phyloP scores from a whole-genome alignment of 2,329 filamentous ascomycete genomes.

The Chaetothyriales sp. region DNA sequence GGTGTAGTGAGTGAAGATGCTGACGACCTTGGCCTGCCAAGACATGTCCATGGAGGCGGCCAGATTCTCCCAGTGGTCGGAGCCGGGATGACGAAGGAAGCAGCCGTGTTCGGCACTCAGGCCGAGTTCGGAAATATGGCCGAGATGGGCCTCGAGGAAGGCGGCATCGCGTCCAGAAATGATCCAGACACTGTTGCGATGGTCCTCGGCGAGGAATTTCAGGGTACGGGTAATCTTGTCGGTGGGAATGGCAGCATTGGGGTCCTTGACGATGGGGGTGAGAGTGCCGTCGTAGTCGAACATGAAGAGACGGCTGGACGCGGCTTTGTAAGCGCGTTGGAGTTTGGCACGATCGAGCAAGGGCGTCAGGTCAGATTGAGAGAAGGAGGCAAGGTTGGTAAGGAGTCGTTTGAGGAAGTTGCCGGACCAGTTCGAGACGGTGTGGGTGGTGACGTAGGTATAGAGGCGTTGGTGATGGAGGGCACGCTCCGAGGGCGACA shows the following conservation, averaged over 20 bases:
- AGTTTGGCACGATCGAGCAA: slow-evolving; percentile 62
- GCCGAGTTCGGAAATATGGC: slow-evolving; percentile 79
- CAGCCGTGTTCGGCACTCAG: slow-evolving; percentile 94
- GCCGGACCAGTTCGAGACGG: slow-evolving; percentile 73
- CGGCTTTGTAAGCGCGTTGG: slow-evolving; percentile 58
- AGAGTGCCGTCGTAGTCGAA: slow-evolving; percentile 98
- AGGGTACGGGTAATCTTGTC: slow-evolving; percentile 68
- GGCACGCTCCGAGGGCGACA: slow-evolving; percentile 52
- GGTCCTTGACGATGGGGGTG: slow-evolving; percentile 87
- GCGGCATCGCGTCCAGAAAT: slow-evolving; percentile 89
- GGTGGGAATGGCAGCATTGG: slow-evolving; percentile 75
- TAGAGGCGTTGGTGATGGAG: slow-evolving; percentile 64
- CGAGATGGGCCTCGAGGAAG: slow-evolving; percentile 81
- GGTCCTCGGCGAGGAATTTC: slow-evolving; percentile 64
- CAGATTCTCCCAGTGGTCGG: slow-evolving; percentile 72
- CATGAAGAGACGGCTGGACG: slow-evolving; percentile 80
- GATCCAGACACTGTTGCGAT: slow-evolving; percentile 88
- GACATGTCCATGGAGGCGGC: slow-evolving; percentile 78
- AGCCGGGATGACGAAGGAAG: slow-evolving; percentile 73
- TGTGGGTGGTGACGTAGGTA: slow-evolving; percentile 70
- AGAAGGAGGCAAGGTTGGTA: slow-evolving; percentile 64
- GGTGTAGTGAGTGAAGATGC: slow-evolving; percentile 77
- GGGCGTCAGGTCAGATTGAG: slow-evolving; percentile 64
- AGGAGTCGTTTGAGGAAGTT: slow-evolving; percentile 67
- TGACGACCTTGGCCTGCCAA: slow-evolving; percentile 77